Evolutionary conservation across 202 grass and related monocot genomes (phyloP).

Genomic region (Miscanthus sacchariflorus): DNA sequence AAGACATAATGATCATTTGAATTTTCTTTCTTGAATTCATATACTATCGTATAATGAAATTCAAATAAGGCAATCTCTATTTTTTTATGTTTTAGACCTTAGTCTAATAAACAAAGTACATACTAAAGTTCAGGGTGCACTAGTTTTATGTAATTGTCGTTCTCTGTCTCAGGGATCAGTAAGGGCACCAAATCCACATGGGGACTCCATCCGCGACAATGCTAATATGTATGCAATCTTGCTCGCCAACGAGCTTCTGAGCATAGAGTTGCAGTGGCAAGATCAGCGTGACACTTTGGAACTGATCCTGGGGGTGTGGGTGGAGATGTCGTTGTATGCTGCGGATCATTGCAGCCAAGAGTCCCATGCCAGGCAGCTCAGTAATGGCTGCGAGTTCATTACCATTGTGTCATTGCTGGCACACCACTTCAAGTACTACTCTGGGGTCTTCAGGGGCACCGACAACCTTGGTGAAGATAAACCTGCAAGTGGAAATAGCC

Average conservation of each 20-base stretch:
- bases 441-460: slow-evolving; percentile 12
- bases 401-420: slow-evolving; percentile 43
- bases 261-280: slow-evolving; percentile 23
- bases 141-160: background rate
- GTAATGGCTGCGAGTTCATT: slow-evolving; percentile 41
- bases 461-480: background rate
- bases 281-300: slow-evolving; percentile 27
- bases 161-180: slow-evolving; percentile 38
- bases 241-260: slow-evolving; percentile 20
- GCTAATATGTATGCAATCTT: slow-evolving; percentile 38
- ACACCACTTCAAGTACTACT: slow-evolving; percentile 47
- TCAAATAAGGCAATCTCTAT: background rate
- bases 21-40: background rate
- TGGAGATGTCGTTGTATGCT: slow-evolving; percentile 45
- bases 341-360: slow-evolving; percentile 46
- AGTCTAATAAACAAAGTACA: background rate
- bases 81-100: background rate
- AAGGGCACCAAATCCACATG: slow-evolving; percentile 41
- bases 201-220: slow-evolving; percentile 39
- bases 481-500: background rate
- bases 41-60: background rate
- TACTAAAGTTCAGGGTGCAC: background rate
- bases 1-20: background rate
- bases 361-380: slow-evolving; percentile 53
- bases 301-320: slow-evolving; percentile 45